These are phyloP conservation scores for Trichophyton benhamiae DNA, from an alignment of 2,329 filamentous ascomycete species.

Conservation along the genomic window DNA sequence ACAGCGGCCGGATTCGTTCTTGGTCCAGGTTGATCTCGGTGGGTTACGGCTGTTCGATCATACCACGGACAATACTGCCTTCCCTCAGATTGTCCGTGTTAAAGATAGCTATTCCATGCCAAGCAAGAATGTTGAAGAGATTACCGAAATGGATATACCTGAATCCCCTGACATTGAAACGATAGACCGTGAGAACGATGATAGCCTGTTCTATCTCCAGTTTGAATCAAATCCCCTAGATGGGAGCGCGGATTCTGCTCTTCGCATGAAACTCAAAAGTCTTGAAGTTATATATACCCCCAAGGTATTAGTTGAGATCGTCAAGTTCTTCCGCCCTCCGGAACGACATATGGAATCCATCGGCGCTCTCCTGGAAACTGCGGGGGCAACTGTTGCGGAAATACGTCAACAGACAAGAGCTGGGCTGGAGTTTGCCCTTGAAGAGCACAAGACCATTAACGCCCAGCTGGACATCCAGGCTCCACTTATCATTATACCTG, in stretches of 20 bases:
- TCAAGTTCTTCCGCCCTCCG: constrained; percentile 90
- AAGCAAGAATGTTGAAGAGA: constrained; percentile 24
- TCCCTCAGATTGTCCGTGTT: constrained; percentile 87
- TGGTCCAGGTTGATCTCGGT: constrained; percentile 79
- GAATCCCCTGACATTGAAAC: constrained; percentile 29
- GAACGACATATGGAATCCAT: constrained; percentile 99
- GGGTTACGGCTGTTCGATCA: constrained; percentile 92
- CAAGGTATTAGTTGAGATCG: constrained; percentile 77
- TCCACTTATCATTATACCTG: constrained; percentile 88
- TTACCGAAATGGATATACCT: constrained; percentile 34
- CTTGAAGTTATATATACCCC: constrained; percentile 98
- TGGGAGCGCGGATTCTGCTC: constrained; percentile 75
- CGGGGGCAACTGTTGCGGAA: constrained; percentile 89
- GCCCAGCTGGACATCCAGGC: constrained; percentile 91
- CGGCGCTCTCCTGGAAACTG: constrained; percentile 84
- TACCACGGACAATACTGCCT: constrained; percentile 80
- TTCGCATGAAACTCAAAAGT: constrained; percentile 84
- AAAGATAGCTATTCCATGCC: constrained; percentile 63
- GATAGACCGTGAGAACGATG: constrained; percentile 40
- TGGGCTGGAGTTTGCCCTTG: constrained; percentile 86
- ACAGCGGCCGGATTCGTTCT: constrained; percentile 79
- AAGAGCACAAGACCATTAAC: constrained; percentile 97
- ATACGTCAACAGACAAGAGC: constrained; percentile 90
- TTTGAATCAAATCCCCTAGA: constrained; percentile 94
- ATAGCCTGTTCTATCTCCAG: constrained; percentile 83